Evolutionary conservation across 2,329 filamentous ascomycete species (phyloP).

Genomic region (Apiospora malaysiana): DNA sequence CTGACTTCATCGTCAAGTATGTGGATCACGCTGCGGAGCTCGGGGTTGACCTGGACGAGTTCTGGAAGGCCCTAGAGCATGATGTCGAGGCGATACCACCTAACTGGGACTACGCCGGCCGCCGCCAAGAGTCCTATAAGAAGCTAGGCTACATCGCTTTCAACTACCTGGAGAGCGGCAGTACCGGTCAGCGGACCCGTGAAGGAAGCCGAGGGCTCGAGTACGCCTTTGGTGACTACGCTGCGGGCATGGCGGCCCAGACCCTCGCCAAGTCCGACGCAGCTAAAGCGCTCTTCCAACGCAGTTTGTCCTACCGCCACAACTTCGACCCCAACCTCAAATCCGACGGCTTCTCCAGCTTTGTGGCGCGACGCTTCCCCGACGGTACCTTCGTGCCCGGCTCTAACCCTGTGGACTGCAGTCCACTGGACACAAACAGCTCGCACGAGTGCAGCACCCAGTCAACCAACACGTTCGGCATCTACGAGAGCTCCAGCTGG

Average conservation of each 20-base stretch:
- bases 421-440: conserved; percentile 5
- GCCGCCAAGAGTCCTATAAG: conserved; percentile 6
- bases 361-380: conserved; percentile 15
- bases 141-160: conserved; percentile 9
- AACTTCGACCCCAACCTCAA: conserved; percentile 14
- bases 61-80: conserved; percentile 4
- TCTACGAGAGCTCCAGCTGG: conserved; percentile 19
- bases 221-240: conserved; percentile 19
- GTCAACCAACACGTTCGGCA: conserved; percentile 16
- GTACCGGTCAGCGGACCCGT: neutral
- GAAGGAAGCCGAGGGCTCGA: conserved; percentile 13
- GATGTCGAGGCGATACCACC: conserved; percentile 13
- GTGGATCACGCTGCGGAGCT: conserved; percentile 2
- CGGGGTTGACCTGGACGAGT: neutral
- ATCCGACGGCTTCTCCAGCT: conserved; percentile 9
- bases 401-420: conserved; percentile 9
- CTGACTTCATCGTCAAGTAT: conserved; percentile 20
- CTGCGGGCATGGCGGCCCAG: neutral
- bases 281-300: neutral
- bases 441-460: conserved; percentile 19
- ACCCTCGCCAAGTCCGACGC: neutral
- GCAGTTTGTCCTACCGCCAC: neutral
- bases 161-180: conserved; percentile 15
- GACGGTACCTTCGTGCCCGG: conserved; percentile 11
- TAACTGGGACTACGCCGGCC: conserved; percentile 15